A percentile compares a stretch with the other conserved stretches of the same genome.
phyloP scores from a whole-genome alignment of 345 rosid genomes.

The Rhizophora apiculata region DNA sequence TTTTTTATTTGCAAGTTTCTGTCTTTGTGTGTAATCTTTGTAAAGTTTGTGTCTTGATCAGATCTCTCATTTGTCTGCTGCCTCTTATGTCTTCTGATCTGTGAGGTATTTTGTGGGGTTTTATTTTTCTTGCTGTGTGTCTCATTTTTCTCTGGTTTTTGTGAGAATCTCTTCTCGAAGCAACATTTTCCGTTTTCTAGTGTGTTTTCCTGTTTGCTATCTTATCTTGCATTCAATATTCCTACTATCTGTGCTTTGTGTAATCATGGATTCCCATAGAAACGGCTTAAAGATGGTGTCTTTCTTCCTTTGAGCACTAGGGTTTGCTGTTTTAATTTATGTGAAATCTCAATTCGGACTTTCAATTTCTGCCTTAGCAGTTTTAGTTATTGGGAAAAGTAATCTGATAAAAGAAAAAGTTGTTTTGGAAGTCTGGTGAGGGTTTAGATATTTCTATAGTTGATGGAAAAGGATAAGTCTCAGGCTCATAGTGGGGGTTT shows the following conservation, averaged over 20 bases:
- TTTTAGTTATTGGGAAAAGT: no score
- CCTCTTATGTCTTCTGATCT: background rate
- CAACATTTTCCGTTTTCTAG: background rate
- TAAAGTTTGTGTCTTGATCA: background rate
- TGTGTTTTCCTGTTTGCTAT: no score
- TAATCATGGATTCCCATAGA: no score
- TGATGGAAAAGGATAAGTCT: constrained; percentile 75
- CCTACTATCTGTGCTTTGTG: no score
- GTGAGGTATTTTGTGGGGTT: background rate
- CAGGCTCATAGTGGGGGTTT: constrained; percentile 46
- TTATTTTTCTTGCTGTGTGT: background rate
- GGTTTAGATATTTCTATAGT: constrained; percentile 8
- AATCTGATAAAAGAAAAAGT: background rate
- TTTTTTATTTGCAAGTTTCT: no score
- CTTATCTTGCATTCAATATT: background rate
- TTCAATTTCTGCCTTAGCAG: background rate
- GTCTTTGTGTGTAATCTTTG: no score
- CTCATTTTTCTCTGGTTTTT: background rate
- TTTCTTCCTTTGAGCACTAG: background rate
- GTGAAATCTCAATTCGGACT: background rate
- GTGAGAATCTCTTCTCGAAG: background rate
- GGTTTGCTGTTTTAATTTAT: background rate
- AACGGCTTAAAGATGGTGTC: no score
- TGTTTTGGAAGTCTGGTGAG: background rate
- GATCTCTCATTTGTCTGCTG: constrained; percentile 8